phyloP scores from a whole-genome alignment of 139 green algal species.

The Chlorella sp. region DNA sequence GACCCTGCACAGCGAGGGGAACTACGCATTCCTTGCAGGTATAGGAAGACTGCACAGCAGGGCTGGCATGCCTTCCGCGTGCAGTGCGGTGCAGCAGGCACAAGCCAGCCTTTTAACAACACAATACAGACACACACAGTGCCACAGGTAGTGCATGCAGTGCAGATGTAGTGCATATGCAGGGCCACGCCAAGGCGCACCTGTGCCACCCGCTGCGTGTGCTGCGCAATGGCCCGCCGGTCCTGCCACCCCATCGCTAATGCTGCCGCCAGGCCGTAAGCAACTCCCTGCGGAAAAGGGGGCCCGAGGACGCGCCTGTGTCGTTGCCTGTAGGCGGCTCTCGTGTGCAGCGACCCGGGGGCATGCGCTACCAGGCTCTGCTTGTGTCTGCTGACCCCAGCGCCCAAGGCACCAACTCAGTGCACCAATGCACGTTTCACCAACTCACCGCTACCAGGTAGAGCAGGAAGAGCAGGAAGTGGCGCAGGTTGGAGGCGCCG shows the following conservation, averaged over 20 bases:
- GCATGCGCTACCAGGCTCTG: no score
- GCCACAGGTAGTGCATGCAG: not conserved
- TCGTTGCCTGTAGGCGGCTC: no score
- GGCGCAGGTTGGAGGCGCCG: constrained; percentile 36
- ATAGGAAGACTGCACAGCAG: not conserved
- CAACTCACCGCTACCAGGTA: constrained; percentile 6
- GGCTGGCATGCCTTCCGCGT: not conserved
- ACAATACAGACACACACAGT: not conserved
- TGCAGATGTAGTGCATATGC: not conserved
- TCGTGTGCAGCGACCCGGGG: no score
- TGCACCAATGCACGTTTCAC: no score
- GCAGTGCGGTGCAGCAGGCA: not conserved
- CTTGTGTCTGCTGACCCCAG: no score
- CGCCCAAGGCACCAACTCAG: no score
- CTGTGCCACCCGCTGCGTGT: constrained; percentile 10
- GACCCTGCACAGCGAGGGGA: no score
- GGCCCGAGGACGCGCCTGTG: no score
- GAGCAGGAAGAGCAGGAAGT: constrained; percentile 41
- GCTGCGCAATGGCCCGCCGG: not conserved
- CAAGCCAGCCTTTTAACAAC: not conserved
- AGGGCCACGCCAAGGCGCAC: not conserved
- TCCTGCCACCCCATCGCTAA: not conserved
- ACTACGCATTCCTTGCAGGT: no score
- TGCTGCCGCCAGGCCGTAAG: not conserved
- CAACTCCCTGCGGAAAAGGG: no score